Base-by-base conservation (phyloP, 441 rosid species). In the Corymbia citriodora region DNA sequence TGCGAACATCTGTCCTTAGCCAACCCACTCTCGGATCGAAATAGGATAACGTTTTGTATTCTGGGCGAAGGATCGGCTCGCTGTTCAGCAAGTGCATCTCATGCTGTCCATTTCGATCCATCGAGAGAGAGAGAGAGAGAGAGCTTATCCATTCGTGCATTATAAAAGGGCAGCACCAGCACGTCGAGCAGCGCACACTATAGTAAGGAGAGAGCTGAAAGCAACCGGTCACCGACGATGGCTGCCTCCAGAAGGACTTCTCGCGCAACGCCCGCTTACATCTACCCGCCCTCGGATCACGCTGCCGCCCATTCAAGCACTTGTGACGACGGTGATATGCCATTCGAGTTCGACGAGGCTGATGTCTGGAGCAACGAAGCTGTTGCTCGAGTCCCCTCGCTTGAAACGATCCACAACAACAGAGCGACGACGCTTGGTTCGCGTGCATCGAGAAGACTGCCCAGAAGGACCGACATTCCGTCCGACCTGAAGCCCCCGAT, bases 151-250 rank as follows among this genome's bases (percentile, higher is more conserved):
- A 12, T 23, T 79, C 16, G 85, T 45, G 17, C 85, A 12, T 23
- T 79, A 79, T 79, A 45, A 79, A 79, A 40, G 16, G n/a, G 85
- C 85, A 79, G 45, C 85, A 2, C n/a, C 5, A 79, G 85, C 85
- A 11, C 85, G n/a, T 0, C 0, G 52, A 79, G n/a, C 85, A 45
- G 85, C 85, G 85, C 52, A 79, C 85, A 2, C 3, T 45, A 23
- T 25, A n/a, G 0, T 3, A 40, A 40, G 85, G 7, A 40, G 82
- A 0, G 0, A 74, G n/a, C 52, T 12, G 23, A 19, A 19, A 36
- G 49, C 82, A 18, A 33, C 82, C 2, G 49, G 82, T 79, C 52
- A 45, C 85, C 85, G 23, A 79, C 85, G 49, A 79, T 79, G 85
- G 85, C 52, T 45, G 52, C 85, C 85, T 45, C 85, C 52, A 11